Evolutionary conservation across 768 basidiomycete species (phyloP).

Genomic region (Boletellus ananas): DNA sequence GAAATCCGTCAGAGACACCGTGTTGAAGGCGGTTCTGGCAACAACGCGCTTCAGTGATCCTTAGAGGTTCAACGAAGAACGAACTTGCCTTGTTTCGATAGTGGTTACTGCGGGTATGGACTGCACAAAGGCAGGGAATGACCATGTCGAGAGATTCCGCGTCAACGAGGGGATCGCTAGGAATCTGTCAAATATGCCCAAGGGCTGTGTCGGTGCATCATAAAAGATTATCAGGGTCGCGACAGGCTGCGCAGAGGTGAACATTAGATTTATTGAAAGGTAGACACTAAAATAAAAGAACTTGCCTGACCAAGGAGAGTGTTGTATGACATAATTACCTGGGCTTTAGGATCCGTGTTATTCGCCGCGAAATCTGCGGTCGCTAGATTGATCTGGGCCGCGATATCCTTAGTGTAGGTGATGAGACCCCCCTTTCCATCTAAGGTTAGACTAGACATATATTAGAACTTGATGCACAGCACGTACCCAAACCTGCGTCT

Average conservation of each 20-base stretch:
- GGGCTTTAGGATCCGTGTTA: slow-evolving; percentile 13
- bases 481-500: slow-evolving; percentile 57
- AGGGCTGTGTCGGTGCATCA: slow-evolving; percentile 36
- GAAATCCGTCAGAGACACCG: slow-evolving; percentile 4
- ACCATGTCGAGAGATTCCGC: slow-evolving; percentile 5
- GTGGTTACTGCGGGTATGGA: background rate
- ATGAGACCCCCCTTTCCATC: slow-evolving; percentile 45
- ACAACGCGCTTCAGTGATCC: background rate
- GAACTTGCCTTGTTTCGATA: slow-evolving; percentile 1
- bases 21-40: slow-evolving; percentile 5
- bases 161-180: slow-evolving; percentile 9
- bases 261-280: no score
- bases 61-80: background rate
- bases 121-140: slow-evolving; percentile 16
- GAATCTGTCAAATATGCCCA: slow-evolving; percentile 26
- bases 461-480: background rate
- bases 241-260: slow-evolving; percentile 5
- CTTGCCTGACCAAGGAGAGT: background rate
- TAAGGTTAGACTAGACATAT: background rate
- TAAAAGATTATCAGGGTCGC: slow-evolving; percentile 47
- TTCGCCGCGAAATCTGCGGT: slow-evolving; percentile 11
- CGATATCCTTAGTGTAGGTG: slow-evolving; percentile 11
- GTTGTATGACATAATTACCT: slow-evolving; percentile 42
- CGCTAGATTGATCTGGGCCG: slow-evolving; percentile 6
- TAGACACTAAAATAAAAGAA: background rate